These are phyloP conservation scores for Suillus paluster DNA, from an alignment of 768 basidiomycete species.

Conservation along the genomic window DNA sequence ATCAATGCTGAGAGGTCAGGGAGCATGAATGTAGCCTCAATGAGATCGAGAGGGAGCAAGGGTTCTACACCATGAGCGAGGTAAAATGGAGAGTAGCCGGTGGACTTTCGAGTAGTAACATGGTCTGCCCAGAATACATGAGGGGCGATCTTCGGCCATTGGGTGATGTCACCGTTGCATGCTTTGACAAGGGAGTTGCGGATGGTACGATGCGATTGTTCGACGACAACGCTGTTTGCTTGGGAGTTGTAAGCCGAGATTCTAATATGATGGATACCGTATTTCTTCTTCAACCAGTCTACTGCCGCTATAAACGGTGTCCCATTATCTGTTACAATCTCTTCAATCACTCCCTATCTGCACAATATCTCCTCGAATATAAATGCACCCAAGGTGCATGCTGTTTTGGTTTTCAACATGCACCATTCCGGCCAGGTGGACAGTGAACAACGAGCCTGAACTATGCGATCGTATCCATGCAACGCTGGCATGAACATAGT, in stretches of 20 bases:
- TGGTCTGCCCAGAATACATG: slow-evolving; percentile 44
- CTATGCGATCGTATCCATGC: background rate
- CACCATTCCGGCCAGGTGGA: too few species aligned
- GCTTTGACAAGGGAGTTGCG: background rate
- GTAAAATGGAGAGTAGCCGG: too few species aligned
- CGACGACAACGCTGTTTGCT: background rate
- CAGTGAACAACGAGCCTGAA: background rate
- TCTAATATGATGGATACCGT: background rate
- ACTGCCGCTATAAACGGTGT: background rate
- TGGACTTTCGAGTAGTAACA: too few species aligned
- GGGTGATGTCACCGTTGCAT: slow-evolving; percentile 8
- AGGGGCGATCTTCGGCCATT: slow-evolving; percentile 35
- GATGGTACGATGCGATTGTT: background rate
- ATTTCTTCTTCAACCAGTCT: background rate
- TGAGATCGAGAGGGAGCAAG: too few species aligned
- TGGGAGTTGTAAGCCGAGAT: slow-evolving; percentile 39
- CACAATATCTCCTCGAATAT: background rate
- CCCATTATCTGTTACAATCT: slow-evolving; percentile 5
- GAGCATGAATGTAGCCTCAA: too few species aligned
- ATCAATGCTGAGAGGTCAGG: too few species aligned
- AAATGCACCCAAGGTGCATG: too few species aligned
- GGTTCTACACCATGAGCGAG: too few species aligned
- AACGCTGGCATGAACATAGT: slow-evolving; percentile 31
- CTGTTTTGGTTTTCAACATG: too few species aligned
- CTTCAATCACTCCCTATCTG: background rate